These are phyloP conservation scores for Eutrema yunnanense DNA, from an alignment of 345 rosid species.

Conservation along the genomic window DNA sequence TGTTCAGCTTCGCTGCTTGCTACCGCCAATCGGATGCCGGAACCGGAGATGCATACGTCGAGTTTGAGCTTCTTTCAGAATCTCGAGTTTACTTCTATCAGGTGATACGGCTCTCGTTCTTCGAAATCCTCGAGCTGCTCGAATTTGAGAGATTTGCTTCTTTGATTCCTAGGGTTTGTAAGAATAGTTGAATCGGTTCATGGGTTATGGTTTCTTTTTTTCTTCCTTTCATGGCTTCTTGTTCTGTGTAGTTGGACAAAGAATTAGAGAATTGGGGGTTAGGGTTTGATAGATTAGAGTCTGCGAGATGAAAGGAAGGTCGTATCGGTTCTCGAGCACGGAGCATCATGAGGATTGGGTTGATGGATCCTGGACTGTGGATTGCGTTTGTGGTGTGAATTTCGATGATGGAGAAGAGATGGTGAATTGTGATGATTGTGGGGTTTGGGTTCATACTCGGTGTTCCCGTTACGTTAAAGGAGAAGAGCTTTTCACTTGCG, in stretches of 20 bases:
- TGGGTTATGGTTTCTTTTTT: background rate
- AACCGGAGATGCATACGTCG: background rate
- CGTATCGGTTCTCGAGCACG: slow-evolving; percentile 33
- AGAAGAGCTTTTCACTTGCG: slow-evolving; percentile 81
- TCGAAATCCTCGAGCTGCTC: background rate
- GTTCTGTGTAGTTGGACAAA: background rate
- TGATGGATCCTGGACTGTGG: slow-evolving; percentile 98
- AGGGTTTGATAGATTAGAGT: slow-evolving; percentile 22
- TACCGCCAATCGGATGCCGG: background rate
- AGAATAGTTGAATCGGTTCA: background rate
- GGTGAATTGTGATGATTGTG: slow-evolving; percentile 98
- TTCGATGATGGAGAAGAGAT: slow-evolving; percentile 99
- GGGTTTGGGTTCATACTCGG: slow-evolving; percentile 99
- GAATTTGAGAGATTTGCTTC: background rate
- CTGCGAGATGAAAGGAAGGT: slow-evolving; percentile 25
- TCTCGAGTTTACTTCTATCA: background rate
- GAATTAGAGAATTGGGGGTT: slow-evolving; percentile 9
- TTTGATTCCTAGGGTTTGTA: slow-evolving; percentile 17
- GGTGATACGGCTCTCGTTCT: slow-evolving; percentile 11
- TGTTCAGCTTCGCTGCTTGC: background rate
- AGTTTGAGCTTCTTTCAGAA: background rate
- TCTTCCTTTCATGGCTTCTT: background rate
- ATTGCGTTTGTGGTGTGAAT: slow-evolving; percentile 92
- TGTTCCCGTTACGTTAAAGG: slow-evolving; percentile 86
- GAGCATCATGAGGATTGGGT: slow-evolving; percentile 95